These are phyloP conservation scores for Mycena chlorophos DNA, from an alignment of 768 basidiomycete species.

Conservation along the genomic window DNA sequence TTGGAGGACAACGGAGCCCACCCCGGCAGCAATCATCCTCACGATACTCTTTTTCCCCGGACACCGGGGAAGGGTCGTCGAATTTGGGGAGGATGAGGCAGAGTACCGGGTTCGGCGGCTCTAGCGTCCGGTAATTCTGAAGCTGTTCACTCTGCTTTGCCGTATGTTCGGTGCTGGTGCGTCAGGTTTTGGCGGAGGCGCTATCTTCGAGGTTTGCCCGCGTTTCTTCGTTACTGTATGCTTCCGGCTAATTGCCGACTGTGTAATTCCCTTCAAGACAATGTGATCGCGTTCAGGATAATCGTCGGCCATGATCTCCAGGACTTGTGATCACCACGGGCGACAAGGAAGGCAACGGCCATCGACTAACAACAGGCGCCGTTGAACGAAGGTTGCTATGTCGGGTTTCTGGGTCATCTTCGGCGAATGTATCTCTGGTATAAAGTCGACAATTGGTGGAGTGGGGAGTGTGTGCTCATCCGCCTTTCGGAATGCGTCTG, in stretches of 20 bases:
- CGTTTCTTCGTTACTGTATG: constrained; percentile 1
- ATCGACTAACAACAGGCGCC: no score
- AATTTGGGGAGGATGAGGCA: constrained; percentile 69
- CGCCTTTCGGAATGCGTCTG: constrained; percentile 9
- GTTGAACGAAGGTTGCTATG: background rate
- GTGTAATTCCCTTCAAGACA: constrained; percentile 9
- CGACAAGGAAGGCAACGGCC: no score
- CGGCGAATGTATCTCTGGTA: constrained; percentile 9
- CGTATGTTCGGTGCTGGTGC: background rate
- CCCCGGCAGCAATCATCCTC: constrained; percentile 24
- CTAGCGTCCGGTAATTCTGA: constrained; percentile 65
- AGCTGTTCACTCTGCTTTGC: constrained; percentile 5
- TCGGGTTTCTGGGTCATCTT: constrained; percentile 17
- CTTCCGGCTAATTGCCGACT: constrained; percentile 20
- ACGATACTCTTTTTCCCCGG: no score
- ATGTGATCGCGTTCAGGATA: constrained; percentile 16
- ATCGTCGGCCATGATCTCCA: constrained; percentile 11
- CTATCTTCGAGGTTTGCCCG: background rate
- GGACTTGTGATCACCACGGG: background rate
- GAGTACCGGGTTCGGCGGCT: constrained; percentile 81
- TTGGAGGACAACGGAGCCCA: constrained; percentile 30
- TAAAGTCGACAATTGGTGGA: no score
- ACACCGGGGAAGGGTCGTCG: constrained; percentile 70
- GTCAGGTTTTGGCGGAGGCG: constrained; percentile 4
- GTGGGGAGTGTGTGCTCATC: no score